Conservation (phyloP, 768 basidiomycete genomes). For the Boletus sensibilis region DNA sequence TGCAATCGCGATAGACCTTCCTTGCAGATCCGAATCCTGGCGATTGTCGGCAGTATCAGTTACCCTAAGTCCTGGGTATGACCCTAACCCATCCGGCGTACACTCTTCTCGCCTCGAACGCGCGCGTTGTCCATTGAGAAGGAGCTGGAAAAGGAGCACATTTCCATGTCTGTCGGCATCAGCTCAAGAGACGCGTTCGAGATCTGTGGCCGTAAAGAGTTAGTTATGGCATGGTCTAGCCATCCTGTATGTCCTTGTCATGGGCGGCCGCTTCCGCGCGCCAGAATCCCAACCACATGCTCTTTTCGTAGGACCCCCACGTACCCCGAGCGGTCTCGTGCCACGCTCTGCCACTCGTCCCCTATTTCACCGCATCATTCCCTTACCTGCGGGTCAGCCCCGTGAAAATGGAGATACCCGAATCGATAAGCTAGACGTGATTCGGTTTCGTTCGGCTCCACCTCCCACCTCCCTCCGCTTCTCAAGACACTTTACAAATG, state of each 20-base stretch:
- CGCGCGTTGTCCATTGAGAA: neutral
- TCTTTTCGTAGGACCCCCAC: neutral
- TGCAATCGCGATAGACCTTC: constrained; percentile 18
- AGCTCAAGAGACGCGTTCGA: constrained; percentile 1
- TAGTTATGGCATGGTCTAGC: neutral
- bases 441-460: constrained; percentile 3
- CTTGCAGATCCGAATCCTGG: constrained; percentile 27
- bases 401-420: constrained; percentile 23
- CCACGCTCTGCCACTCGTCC: constrained; percentile 4
- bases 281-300: constrained; percentile 2
- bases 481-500: constrained; percentile 1
- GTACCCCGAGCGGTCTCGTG: constrained; percentile 2
- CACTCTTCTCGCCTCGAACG: neutral
- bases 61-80: constrained; percentile 26
- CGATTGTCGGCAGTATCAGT: constrained; percentile 25
- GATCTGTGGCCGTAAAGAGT: constrained; percentile 3
- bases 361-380: constrained; percentile 15
- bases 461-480: neutral
- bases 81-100: constrained; percentile 12
- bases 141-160: neutral
- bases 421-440: constrained; percentile 19
- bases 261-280: constrained; percentile 19
- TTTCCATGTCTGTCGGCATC: constrained; percentile 4
- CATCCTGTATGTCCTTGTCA: constrained; percentile 16
- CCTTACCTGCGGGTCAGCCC: constrained; percentile 10